These are phyloP conservation scores for Botrytis aclada DNA, from an alignment of 2,329 filamentous ascomycete species.

Conservation along the genomic window DNA sequence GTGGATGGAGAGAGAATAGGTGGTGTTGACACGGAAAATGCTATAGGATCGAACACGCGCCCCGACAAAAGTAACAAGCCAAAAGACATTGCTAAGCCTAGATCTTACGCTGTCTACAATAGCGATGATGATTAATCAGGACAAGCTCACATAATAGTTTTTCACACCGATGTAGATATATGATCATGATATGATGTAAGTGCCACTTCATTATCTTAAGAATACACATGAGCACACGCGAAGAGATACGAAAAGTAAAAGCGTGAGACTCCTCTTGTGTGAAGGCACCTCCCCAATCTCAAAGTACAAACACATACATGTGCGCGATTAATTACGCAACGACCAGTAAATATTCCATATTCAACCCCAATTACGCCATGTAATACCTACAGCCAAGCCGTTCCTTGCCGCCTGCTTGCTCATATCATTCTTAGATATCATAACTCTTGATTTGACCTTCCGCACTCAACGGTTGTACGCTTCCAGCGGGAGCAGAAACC, in stretches of 20 bases:
- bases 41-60: not conserved
- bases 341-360: slow-evolving; percentile 27
- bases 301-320: slow-evolving; percentile 9
- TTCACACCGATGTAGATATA: not conserved
- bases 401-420: slow-evolving; percentile 15
- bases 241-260: slow-evolving; percentile 1
- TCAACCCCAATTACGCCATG: slow-evolving; percentile 33
- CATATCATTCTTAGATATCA: slow-evolving; percentile 33
- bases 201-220: slow-evolving; percentile 19
- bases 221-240: slow-evolving; percentile 10
- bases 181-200: slow-evolving; percentile 10
- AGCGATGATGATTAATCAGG: slow-evolving; percentile 11
- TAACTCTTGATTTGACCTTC: slow-evolving; percentile 52
- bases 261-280: slow-evolving; percentile 7
- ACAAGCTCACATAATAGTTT: not conserved
- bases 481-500: slow-evolving; percentile 40
- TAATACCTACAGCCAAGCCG: slow-evolving; percentile 22
- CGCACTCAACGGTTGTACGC: slow-evolving; percentile 54
- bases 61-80: not conserved
- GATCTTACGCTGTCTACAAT: slow-evolving; percentile 18
- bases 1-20: not conserved
- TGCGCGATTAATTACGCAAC: slow-evolving; percentile 15
- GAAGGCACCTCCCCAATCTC: slow-evolving; percentile 8
- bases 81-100: not conserved
- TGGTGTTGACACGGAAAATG: not conserved